Conservation (phyloP, 2,329 filamentous ascomycete genomes). For the Talaromyces islandicus region DNA sequence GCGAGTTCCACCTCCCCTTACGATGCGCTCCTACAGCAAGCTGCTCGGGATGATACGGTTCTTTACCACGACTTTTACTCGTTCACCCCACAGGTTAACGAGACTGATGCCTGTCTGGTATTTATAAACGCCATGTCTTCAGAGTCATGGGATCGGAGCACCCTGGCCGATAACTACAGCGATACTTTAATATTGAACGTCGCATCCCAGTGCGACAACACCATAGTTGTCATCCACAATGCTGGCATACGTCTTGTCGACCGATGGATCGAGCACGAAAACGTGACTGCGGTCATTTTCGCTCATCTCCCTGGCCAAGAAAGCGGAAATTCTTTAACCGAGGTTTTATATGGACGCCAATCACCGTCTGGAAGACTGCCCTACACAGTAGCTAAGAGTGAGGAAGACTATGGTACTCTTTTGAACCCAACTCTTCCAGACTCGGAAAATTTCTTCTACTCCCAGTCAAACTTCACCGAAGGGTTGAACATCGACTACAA, state of each 20-base stretch:
- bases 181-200: conserved; percentile 54
- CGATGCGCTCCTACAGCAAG: conserved; percentile 49
- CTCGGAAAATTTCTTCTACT: conserved; percentile 10
- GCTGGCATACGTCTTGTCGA: conserved; percentile 57
- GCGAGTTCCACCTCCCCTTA: conserved; percentile 48
- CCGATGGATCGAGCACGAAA: conserved; percentile 56
- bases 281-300: conserved; percentile 59
- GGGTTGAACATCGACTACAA: conserved; percentile 51
- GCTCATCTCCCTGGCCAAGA: conserved; percentile 62
- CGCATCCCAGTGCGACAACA: conserved; percentile 54
- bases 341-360: conserved; percentile 53
- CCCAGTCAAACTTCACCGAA: conserved; percentile 41
- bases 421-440: conserved; percentile 30
- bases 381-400: conserved; percentile 55
- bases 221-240: conserved; percentile 61
- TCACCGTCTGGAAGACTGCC: conserved; percentile 56
- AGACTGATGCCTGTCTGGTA: conserved; percentile 1
- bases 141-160: conserved; percentile 32
- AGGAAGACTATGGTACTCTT: conserved; percentile 50
- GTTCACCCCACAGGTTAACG: neutral
- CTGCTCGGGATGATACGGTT: conserved; percentile 50
- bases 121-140: conserved; percentile 47
- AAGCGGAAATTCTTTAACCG: conserved; percentile 50
- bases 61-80: conserved; percentile 54
- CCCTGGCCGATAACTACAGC: conserved; percentile 36